phyloP scores from a whole-genome alignment of 345 rosid species.

The Euphorbia pulcherrima region DNA sequence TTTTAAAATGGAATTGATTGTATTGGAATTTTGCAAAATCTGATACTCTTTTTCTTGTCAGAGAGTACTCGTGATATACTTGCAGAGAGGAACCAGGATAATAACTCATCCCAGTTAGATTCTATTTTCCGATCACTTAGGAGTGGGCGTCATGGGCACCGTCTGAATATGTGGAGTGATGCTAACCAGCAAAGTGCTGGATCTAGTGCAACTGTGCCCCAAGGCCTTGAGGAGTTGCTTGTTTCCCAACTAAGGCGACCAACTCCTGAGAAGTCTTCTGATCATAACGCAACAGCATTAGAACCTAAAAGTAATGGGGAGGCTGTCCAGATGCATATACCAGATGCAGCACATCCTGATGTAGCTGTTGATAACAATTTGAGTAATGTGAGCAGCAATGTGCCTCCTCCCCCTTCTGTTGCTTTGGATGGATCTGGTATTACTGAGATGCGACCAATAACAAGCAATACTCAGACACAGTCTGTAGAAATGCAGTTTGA shows the following conservation, averaged over 20 bases:
- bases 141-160: constrained; percentile 81
- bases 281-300: constrained; percentile 39
- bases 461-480: constrained; percentile 47
- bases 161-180: constrained; percentile 87
- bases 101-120: constrained; percentile 57
- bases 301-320: constrained; percentile 51
- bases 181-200: constrained; percentile 74
- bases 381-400: constrained; percentile 40
- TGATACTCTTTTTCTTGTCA: constrained; percentile 18
- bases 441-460: constrained; percentile 46
- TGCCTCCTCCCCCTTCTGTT: constrained; percentile 34
- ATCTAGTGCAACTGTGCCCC: constrained; percentile 73
- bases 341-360: constrained; percentile 42
- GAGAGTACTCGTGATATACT: constrained; percentile 49
- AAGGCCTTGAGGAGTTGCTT: constrained; percentile 88
- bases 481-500: constrained; percentile 88
- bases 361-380: constrained; percentile 45
- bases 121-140: constrained; percentile 80
- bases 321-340: constrained; percentile 39
- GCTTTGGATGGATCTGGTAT: constrained; percentile 41
- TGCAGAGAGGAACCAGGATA: constrained; percentile 52
- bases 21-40: neutral
- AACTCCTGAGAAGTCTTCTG: constrained; percentile 54
- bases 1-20: neutral
- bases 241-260: constrained; percentile 83